Evolutionary conservation across 192 early-diverging fungal species (phyloP).

Genomic region (Coemansia sp.): DNA sequence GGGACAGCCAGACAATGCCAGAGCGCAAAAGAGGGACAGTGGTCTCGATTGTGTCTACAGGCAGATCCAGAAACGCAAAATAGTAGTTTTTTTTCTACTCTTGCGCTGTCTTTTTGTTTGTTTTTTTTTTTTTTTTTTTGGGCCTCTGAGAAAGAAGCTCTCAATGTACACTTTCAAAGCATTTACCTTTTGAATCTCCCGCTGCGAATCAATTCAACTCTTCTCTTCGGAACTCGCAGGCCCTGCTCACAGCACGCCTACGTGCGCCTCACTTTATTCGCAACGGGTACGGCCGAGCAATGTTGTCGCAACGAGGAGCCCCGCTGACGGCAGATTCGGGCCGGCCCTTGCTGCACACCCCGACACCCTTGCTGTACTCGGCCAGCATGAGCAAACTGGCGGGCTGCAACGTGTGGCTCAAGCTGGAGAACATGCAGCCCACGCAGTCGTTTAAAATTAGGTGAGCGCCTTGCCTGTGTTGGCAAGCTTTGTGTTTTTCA

Average conservation of each 20-base stretch:
- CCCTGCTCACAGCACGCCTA: background rate
- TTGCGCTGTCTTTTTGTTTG: background rate
- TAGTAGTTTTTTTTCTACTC: background rate
- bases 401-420: constrained; percentile 67
- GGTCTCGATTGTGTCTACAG: background rate
- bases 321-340: background rate
- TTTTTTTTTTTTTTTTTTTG: no score
- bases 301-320: background rate
- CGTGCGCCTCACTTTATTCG: background rate
- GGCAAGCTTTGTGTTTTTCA: background rate
- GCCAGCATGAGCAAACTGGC: constrained; percentile 44
- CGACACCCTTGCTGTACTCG: constrained; percentile 47
- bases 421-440: constrained; percentile 74
- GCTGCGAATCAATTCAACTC: no score
- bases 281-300: background rate
- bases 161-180: background rate
- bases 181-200: background rate
- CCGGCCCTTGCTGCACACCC: constrained; percentile 19
- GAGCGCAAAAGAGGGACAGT: background rate
- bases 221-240: no score
- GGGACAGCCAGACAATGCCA: background rate
- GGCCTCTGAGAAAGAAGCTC: no score
- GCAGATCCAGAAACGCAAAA: background rate
- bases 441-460: constrained; percentile 76
- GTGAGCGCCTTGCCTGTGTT: constrained; percentile 14